These are phyloP conservation scores for Tulasnella sp. DNA, from an alignment of 768 basidiomycete species.

Conservation along the genomic window DNA sequence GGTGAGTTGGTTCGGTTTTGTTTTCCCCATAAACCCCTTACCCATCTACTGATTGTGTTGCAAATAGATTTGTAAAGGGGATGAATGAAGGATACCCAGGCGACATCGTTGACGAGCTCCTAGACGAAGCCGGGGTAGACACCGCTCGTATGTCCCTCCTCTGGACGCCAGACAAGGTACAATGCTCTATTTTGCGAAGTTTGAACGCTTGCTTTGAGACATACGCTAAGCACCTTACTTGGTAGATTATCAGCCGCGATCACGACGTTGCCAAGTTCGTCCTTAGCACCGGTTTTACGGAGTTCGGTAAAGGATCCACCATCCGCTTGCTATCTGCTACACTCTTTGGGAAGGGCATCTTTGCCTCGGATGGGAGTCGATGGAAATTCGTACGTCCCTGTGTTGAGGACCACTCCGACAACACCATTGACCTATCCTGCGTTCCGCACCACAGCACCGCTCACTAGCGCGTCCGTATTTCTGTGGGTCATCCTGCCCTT, in stretches of 20 bases:
- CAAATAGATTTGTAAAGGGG: not conserved
- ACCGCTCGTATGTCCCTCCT: conserved; percentile 8
- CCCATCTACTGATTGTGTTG: not conserved
- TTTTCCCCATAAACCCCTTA: not conserved
- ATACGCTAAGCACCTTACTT: not conserved
- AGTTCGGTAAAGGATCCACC: conserved; percentile 16
- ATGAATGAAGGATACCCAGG: conserved; percentile 5
- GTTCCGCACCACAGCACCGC: conserved; percentile 21
- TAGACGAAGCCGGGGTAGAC: conserved; percentile 9
- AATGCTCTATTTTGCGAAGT: not conserved
- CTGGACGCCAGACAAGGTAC: not conserved
- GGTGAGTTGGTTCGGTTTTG: not conserved
- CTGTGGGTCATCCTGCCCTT: conserved; percentile 2
- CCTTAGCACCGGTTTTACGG: conserved; percentile 16
- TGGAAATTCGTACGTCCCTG: conserved; percentile 23
- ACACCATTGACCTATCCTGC: not conserved
- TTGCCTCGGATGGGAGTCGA: conserved; percentile 25
- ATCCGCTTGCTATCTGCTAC: conserved; percentile 22
- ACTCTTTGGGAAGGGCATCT: conserved; percentile 28
- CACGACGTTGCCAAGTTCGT: conserved; percentile 11
- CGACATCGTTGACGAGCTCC: conserved; percentile 6
- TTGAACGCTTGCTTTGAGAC: not conserved
- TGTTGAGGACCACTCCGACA: not conserved
- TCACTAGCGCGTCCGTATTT: conserved; percentile 25
- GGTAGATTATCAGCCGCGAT: conserved; percentile 15